phyloP scores from a whole-genome alignment of 2,329 filamentous ascomycete species.

The Neoscytalidium dimidiatum region DNA sequence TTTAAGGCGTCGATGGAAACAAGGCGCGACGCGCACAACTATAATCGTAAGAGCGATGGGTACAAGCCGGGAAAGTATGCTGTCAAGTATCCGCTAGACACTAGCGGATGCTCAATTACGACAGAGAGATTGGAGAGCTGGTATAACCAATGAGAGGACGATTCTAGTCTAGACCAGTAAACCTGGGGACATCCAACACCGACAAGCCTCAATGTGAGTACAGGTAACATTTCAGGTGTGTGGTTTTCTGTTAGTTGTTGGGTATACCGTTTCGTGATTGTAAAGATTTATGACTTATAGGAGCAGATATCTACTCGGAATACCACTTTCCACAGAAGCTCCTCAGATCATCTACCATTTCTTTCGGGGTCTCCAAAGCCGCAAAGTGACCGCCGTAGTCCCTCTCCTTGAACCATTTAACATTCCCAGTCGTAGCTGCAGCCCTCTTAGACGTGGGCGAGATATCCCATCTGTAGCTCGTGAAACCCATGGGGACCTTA shows the following conservation, averaged over 20 bases:
- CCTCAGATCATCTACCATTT: conserved; percentile 29
- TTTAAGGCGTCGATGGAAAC: background rate
- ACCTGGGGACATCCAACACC: too few relatives aligned
- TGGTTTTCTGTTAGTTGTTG: too few relatives aligned
- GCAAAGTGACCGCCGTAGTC: conserved; percentile 25
- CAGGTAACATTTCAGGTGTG: too few relatives aligned
- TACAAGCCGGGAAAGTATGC: background rate
- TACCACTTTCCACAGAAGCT: conserved; percentile 23
- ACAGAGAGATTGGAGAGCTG: background rate
- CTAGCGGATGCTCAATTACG: background rate
- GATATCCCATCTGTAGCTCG: conserved; percentile 40
- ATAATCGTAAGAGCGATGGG: background rate
- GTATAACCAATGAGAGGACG: background rate
- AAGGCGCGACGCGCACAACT: background rate
- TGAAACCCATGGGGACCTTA: conserved; percentile 40
- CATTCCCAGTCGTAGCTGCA: conserved; percentile 37
- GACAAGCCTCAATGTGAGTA: too few relatives aligned
- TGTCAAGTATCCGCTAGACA: background rate
- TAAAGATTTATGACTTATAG: too few relatives aligned
- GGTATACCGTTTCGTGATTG: too few relatives aligned
- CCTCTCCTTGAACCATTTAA: conserved; percentile 38
- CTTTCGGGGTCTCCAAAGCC: conserved; percentile 30
- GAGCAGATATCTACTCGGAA: background rate
- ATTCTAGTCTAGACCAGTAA: too few relatives aligned
- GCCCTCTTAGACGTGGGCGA: conserved; percentile 37